Conservation (phyloP, 148 eudicot species). For the Cornus suecica region DNA sequence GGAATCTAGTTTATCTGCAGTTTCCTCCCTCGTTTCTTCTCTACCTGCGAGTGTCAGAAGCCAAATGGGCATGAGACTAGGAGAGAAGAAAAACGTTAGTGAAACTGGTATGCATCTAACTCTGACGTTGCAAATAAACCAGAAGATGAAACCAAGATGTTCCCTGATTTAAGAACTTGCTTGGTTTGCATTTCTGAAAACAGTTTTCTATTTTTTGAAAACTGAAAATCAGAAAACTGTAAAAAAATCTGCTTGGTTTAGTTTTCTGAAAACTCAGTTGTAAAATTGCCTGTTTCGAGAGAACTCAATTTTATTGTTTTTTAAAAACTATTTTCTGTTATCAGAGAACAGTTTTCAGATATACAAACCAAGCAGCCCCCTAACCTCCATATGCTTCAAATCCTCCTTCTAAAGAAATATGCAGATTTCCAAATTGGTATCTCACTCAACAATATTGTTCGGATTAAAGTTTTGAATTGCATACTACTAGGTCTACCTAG, state of each 20-base stretch:
- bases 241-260: neutral
- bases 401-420: neutral
- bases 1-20: constrained; percentile 70
- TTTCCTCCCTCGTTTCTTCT: constrained; percentile 57
- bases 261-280: no score
- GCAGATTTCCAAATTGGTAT: neutral
- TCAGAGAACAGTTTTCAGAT: no score
- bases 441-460: neutral
- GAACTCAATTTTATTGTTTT: no score
- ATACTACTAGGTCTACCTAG: neutral
- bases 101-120: constrained; percentile 41
- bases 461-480: neutral
- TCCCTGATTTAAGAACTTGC: no score
- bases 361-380: no score
- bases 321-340: no score
- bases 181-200: no score
- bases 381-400: neutral
- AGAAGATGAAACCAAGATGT: neutral
- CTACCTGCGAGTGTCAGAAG: constrained; percentile 64
- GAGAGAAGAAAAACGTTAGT: constrained; percentile 29
- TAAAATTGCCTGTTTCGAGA: no score
- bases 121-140: neutral
- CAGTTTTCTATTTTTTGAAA: no score
- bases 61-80: constrained; percentile 48
- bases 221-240: no score